Base-by-base conservation (phyloP, 2,329 filamentous ascomycete genomes). In the Sarocladium kiliense region DNA sequence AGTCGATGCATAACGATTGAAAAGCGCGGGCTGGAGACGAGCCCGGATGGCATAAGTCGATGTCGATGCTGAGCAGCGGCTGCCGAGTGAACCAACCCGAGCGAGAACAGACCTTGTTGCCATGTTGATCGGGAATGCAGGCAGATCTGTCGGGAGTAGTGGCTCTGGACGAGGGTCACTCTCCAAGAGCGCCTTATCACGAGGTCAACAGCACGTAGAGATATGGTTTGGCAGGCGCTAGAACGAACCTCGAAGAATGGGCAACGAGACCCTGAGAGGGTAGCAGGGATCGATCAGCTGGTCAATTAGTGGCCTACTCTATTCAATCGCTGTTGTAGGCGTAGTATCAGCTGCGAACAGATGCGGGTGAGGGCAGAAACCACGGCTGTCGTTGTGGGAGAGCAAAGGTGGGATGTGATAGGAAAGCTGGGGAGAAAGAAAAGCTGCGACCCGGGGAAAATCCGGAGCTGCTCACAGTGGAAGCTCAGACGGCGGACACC, bases 361-460 rank as follows among this genome's bases (percentile, higher is more conserved):
- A 11, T 21, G 44, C 44, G n/a, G 21, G 25, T 18, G 44, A 47
- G 27, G 21, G 44, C 21, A 18, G n/a, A 16, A 12, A 32, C 7
- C 30, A 32, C 30, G 12, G 12, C 9, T 5, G 16, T 44, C 16
- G 41, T 5, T 7, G 41, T 4, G 21, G 19, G 18, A 18, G 21
- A 4, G 41, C 36, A 39, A 19, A n/a, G 36, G 36, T 39, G n/a
- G 16, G 36, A n/a, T 9, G 36, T 9, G 30, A 14, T 34, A 14
- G 30, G 7, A 19, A 12, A 25, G 41, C 11, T 16, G 41, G 21
- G 5, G 21, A 23, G 18, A 18, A 25, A 44, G 41, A 44, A 44
- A 44, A 44, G 41, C 41, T 44, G 21, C 41, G 41, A 18, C 5
- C 41, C n/a, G 44, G 44, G 44, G 25, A 47, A 47, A 47, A 47